A percentile compares a stretch with the other conserved stretches of the same genome.
phyloP scores from a whole-genome alignment of 345 rosid species.

The Mallotus nudiflorus region DNA sequence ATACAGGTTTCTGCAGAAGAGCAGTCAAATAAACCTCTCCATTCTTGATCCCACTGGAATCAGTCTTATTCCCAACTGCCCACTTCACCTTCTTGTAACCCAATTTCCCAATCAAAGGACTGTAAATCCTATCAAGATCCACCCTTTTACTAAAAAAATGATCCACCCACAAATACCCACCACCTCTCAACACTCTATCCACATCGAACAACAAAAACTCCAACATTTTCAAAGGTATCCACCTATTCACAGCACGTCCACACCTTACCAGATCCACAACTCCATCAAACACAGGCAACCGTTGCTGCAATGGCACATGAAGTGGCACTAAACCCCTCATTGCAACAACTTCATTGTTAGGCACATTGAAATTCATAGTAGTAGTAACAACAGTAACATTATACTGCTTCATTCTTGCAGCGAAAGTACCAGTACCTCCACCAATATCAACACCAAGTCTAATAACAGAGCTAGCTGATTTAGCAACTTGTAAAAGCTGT shows the following conservation, averaged over 20 bases:
- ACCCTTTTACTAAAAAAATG: slow-evolving; percentile 69
- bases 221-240: slow-evolving; percentile 82
- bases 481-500: slow-evolving; percentile 74
- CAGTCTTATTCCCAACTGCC: slow-evolving; percentile 74
- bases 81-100: slow-evolving; percentile 98
- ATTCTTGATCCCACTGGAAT: slow-evolving; percentile 61
- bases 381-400: slow-evolving; percentile 79
- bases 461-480: slow-evolving; percentile 51
- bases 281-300: slow-evolving; percentile 89
- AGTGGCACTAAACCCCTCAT: slow-evolving; percentile 82
- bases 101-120: slow-evolving; percentile 77
- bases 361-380: slow-evolving; percentile 86
- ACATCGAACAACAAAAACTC: slow-evolving; percentile 84
- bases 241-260: slow-evolving; percentile 87
- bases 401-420: slow-evolving; percentile 70
- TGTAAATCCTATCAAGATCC: slow-evolving; percentile 72
- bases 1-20: slow-evolving; percentile 74
- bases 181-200: slow-evolving; percentile 80
- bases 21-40: slow-evolving; percentile 95
- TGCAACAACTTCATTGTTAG: slow-evolving; percentile 88
- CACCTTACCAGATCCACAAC: slow-evolving; percentile 88
- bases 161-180: slow-evolving; percentile 92
- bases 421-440: slow-evolving; percentile 87
- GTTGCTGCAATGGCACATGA: slow-evolving; percentile 91
- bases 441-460: slow-evolving; percentile 87